These are phyloP conservation scores for Eucalyptus camaldulensis DNA, from an alignment of 345 rosid genomes.

Conservation along the genomic window DNA sequence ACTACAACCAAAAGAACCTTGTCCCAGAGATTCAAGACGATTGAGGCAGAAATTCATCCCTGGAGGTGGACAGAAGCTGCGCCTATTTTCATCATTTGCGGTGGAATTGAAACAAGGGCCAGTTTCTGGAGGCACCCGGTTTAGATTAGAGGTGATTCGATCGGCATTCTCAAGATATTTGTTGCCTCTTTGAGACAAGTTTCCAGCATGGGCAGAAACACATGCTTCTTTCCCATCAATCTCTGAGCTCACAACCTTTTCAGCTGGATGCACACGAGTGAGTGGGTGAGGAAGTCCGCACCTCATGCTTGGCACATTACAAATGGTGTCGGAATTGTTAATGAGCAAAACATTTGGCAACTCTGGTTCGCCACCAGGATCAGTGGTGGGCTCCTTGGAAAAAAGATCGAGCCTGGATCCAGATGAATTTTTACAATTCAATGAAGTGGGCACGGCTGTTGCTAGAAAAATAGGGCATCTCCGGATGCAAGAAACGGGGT, in stretches of 20 bases:
- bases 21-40: slow-evolving; percentile 43
- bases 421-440: neutral
- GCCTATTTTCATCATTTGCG: neutral
- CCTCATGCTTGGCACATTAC: neutral
- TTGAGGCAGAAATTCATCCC: slow-evolving; percentile 63
- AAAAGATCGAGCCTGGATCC: neutral
- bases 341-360: neutral
- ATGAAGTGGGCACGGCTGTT: neutral
- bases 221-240: neutral
- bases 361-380: slow-evolving; percentile 4
- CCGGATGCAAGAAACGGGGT: slow-evolving; percentile 46
- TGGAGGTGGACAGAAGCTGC: slow-evolving; percentile 18
- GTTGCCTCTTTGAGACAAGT: neutral
- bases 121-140: slow-evolving; percentile 1
- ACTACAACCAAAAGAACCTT: slow-evolving; percentile 10
- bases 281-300: neutral
- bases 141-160: neutral
- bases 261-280: neutral
- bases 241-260: neutral
- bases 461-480: slow-evolving; percentile 6
- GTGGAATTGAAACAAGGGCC: neutral
- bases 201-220: slow-evolving; percentile 1
- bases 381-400: neutral
- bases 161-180: neutral
- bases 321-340: neutral